phyloP scores from a whole-genome alignment of 176 grass and related monocot species.

The Panicum miliaceum region DNA sequence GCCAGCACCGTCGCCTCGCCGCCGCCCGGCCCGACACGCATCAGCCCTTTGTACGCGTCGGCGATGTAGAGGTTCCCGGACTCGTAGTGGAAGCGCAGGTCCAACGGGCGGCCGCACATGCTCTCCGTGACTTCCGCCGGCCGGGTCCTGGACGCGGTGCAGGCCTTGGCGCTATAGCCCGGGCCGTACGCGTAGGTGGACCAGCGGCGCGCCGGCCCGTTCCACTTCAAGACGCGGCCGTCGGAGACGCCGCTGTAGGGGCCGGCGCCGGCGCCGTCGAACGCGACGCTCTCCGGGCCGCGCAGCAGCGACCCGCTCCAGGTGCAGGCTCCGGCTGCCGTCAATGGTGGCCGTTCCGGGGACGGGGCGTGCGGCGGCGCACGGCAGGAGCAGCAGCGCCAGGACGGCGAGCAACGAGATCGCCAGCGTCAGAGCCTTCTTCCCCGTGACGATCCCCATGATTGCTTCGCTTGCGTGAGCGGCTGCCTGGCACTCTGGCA shows the following conservation, averaged over 20 bases:
- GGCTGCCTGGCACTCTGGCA: too few species aligned
- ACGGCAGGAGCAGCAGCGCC: neutral
- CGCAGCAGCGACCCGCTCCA: neutral
- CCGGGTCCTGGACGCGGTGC: neutral
- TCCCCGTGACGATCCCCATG: neutral
- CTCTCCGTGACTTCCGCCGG: neutral
- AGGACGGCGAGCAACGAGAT: neutral
- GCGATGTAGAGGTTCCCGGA: slow-evolving; percentile 43
- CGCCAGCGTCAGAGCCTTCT: neutral
- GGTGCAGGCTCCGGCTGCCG: neutral
- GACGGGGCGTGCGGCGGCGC: neutral
- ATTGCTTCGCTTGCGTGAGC: neutral
- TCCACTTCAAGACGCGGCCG: neutral
- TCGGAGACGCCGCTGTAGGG: slow-evolving; percentile 3
- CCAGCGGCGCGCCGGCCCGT: neutral
- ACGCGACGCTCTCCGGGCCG: neutral
- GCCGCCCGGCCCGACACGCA: neutral
- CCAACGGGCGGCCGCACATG: neutral
- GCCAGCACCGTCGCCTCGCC: neutral
- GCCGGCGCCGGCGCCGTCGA: neutral
- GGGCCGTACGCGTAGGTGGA: neutral
- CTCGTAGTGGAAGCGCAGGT: neutral
- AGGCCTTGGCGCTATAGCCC: neutral
- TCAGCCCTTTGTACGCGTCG: slow-evolving; percentile 39
- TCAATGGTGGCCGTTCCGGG: neutral